Conservation (phyloP, 305 asterid genomes). For the Rubia peregrina region DNA sequence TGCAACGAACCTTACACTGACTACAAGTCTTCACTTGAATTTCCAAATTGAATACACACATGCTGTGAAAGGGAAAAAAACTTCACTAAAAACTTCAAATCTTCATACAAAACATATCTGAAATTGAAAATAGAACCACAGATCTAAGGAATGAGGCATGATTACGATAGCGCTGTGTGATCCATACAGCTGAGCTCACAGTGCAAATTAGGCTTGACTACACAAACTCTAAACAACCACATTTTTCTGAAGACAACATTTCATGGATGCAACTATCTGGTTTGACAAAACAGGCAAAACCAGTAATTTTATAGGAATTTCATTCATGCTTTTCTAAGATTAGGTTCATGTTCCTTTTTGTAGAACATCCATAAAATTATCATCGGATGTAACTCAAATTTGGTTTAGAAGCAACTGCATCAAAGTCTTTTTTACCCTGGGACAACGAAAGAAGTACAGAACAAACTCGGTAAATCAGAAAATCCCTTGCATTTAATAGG, state of each 20-base stretch:
- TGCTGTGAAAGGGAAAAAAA: background rate
- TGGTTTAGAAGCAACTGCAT: background rate
- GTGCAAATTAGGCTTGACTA: background rate
- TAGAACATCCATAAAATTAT: background rate
- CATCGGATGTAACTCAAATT: background rate
- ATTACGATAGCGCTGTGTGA: background rate
- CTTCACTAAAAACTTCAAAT: background rate
- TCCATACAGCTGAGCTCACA: background rate
- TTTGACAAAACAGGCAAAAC: background rate
- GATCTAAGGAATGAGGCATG: background rate
- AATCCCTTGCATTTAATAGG: background rate
- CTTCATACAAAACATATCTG: constrained; percentile 1
- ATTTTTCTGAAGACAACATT: background rate
- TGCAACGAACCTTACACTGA: background rate
- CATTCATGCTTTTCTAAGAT: background rate
- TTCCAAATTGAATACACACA: background rate
- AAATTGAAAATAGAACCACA: too few relatives aligned
- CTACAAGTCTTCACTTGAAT: background rate
- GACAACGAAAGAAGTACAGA: background rate
- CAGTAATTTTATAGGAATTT: background rate
- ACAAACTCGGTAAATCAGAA: background rate
- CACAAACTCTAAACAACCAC: background rate
- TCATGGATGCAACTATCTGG: background rate
- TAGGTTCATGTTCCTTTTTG: background rate
- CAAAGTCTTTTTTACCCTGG: background rate